Evolutionary conservation across 2,329 filamentous ascomycete genomes (phyloP).

Genomic region (Xylariaceae sp.): DNA sequence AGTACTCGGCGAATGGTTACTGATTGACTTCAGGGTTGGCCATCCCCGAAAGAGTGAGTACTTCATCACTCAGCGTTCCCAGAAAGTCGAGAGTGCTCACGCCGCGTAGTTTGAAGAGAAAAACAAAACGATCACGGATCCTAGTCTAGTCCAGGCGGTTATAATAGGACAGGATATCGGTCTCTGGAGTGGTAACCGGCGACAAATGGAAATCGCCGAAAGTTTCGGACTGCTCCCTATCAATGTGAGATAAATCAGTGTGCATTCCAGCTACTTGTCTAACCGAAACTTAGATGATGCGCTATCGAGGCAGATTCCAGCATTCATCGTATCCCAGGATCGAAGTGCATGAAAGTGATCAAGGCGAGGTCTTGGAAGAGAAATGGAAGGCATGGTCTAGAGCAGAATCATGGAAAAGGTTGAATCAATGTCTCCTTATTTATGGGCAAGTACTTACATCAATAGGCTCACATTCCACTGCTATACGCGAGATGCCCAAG

Average conservation of each 20-base stretch:
- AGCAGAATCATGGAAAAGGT: conserved; percentile 64
- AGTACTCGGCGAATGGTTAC: conserved; percentile 3
- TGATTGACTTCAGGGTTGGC: conserved; percentile 27
- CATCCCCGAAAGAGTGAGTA: conserved; percentile 29
- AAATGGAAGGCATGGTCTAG: conserved; percentile 66
- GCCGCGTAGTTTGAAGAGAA: conserved; percentile 44
- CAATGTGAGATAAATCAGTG: conserved; percentile 33
- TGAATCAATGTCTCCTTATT: conserved; percentile 1
- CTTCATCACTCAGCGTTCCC: not conserved
- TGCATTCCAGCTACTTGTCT: conserved; percentile 8
- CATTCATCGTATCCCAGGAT: conserved; percentile 51
- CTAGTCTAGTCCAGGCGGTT: conserved; percentile 47
- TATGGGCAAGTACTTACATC: conserved; percentile 1
- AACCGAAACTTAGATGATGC: conserved; percentile 42
- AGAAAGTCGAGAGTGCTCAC: not conserved
- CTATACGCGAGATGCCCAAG: conserved; percentile 62
- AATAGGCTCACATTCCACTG: conserved; percentile 58
- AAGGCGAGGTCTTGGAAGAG: conserved; percentile 51
- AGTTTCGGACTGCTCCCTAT: conserved; percentile 44
- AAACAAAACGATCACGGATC: conserved; percentile 42
- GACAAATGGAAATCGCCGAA: conserved; percentile 55
- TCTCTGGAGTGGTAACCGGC: conserved; percentile 51
- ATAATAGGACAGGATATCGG: conserved; percentile 47
- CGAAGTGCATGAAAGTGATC: conserved; percentile 48
- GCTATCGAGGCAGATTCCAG: conserved; percentile 56